Evolutionary conservation across 331 rosid species (phyloP), one percentile per base, ranked within the genome.

Genomic region (Quercus lobata): DNA sequence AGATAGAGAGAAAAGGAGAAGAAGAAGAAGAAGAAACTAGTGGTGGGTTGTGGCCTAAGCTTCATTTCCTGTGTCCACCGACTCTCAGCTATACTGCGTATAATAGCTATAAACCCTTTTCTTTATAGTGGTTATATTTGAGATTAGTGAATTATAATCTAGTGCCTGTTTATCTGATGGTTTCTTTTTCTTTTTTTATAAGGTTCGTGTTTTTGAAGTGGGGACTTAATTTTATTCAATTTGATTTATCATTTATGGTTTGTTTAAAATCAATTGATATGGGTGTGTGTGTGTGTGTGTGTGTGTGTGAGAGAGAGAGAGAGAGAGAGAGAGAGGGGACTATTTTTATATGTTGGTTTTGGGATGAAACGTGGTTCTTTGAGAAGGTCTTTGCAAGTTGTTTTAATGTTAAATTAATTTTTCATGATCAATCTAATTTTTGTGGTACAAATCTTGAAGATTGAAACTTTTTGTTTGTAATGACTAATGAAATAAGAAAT

Each of bases 41-140:
- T 61, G 12, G 25, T 24, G 12, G 32, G 27, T 16, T 6, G 72
- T 8, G 17, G 71, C 52, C 12, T 19, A 69, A 75, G 65, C 61
- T 5, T 61, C 66, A 54, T 22, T 30, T 21, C 37, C 3, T 19
- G 65, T 8, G 0, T 24, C 65, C 63, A 27, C 55, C 57, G 2
- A 15, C 65, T 77, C 54, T 77, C 82, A 16, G n/a, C 15, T 63
- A 56, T 27, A 66, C 6, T 56, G 14, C 66, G 82, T 82, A 82
- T 82, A 22, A 7, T 21, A n/a, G 44, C 71, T 56, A n/a, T 11
- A 15, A 78, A 35, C 35, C 57, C 35, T 49, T 49, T 60, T 21
- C 65, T 72, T 32, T 11, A 17, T 62, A 30, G 34, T 55, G 41
- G 35, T 56, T 21, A 41, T 41, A 5, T 41, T 6, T 16, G 37